Evolutionary conservation across 2,329 filamentous ascomycete species (phyloP).

Genomic region (Colletotrichum agaves): DNA sequence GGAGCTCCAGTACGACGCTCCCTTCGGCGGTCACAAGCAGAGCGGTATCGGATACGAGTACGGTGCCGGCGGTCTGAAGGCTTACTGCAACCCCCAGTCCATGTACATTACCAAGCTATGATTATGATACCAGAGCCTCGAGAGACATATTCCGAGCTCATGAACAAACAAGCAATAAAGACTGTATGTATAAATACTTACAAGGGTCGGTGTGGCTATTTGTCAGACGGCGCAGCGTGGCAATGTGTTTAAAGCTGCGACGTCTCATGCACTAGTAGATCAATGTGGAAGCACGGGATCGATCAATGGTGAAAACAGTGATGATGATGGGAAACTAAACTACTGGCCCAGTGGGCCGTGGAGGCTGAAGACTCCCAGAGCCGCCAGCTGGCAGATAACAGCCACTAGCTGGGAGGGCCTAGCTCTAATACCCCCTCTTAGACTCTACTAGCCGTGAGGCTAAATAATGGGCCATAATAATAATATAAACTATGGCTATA

Average conservation of each 20-base stretch:
- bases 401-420: too few species aligned
- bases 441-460: too few species aligned
- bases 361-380: too few species aligned
- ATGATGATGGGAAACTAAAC: too few species aligned
- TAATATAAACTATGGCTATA: too few species aligned
- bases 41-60: slow-evolving; percentile 57
- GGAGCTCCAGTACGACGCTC: slow-evolving; percentile 51
- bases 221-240: background rate
- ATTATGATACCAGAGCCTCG: slow-evolving; percentile 11
- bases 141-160: slow-evolving; percentile 1
- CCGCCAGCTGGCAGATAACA: too few species aligned
- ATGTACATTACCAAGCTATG: slow-evolving; percentile 29
- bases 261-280: slow-evolving; percentile 8
- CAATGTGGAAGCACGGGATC: too few species aligned
- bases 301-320: too few species aligned
- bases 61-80: slow-evolving; percentile 51
- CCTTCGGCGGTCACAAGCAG: slow-evolving; percentile 57
- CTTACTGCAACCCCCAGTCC: slow-evolving; percentile 44
- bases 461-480: too few species aligned
- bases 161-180: slow-evolving; percentile 17
- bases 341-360: too few species aligned
- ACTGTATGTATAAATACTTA: background rate
- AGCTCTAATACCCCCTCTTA: too few species aligned
- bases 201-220: slow-evolving; percentile 3
- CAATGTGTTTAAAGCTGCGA: background rate